These are phyloP conservation scores for Aspergillus mulundensis DNA, from an alignment of 495 filamentous ascomycete genomes.

Conservation along the genomic window DNA sequence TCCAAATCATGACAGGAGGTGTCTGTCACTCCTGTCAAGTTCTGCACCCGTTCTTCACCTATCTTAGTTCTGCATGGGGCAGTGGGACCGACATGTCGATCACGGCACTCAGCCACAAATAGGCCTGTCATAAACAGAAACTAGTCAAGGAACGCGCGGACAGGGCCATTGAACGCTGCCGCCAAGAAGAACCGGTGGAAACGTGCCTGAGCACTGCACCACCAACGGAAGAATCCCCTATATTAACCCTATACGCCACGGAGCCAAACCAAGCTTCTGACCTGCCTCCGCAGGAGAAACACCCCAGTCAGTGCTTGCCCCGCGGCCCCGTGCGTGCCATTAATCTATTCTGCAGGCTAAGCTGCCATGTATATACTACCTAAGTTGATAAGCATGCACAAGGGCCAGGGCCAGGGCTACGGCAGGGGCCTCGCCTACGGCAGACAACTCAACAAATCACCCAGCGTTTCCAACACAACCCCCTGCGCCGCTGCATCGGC, in stretches of 20 bases:
- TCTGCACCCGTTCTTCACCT: background rate
- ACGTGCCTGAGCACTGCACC: background rate
- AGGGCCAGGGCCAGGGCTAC: background rate
- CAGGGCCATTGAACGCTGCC: background rate
- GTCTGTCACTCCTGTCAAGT: background rate
- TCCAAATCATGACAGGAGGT: background rate
- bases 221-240: background rate
- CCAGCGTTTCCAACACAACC: slow-evolving; percentile 52
- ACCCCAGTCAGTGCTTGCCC: background rate
- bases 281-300: background rate
- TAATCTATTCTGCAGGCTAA: background rate
- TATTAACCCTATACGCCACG: background rate
- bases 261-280: background rate
- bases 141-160: background rate
- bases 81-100: background rate
- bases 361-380: background rate
- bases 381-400: background rate
- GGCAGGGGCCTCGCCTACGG: slow-evolving; percentile 1
- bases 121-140: background rate
- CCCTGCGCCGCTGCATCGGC: slow-evolving; percentile 52
- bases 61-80: background rate
- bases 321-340: background rate
- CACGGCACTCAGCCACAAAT: background rate
- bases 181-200: slow-evolving; percentile 1
- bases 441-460: slow-evolving; percentile 44